A percentile compares a stretch with the other conserved stretches of the same genome.
Conservation (phyloP, 1,284 basidiomycete species). For the Stygiomarasmius scandens region DNA sequence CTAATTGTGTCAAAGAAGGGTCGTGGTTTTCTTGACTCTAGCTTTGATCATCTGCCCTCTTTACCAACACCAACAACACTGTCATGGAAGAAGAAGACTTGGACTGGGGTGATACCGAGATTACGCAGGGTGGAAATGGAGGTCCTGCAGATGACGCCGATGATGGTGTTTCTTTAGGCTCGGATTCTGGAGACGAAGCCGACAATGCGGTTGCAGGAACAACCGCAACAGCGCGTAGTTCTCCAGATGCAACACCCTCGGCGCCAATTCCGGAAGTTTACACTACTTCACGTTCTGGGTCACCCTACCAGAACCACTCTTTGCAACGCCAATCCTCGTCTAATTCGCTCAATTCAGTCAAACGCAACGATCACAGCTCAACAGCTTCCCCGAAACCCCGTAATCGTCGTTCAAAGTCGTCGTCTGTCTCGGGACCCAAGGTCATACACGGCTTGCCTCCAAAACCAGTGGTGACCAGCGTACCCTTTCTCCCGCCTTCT, state of each 20-base stretch:
- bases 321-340: constrained; percentile 8
- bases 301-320: not conserved
- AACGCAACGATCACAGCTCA: constrained; percentile 5
- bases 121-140: constrained; percentile 32
- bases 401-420: constrained; percentile 22
- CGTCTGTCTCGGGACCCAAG: constrained; percentile 28
- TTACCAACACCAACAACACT: not conserved
- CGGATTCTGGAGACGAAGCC: constrained; percentile 69
- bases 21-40: not conserved
- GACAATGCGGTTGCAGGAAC: constrained; percentile 37
- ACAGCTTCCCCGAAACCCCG: constrained; percentile 10
- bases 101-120: constrained; percentile 79
- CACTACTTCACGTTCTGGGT: not conserved
- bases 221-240: constrained; percentile 1
- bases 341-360: constrained; percentile 3
- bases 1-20: not conserved
- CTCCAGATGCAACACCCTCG: not conserved
- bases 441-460: constrained; percentile 71
- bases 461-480: constrained; percentile 61
- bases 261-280: not conserved
- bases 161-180: constrained; percentile 65
- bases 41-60: constrained; percentile 16
- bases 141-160: constrained; percentile 47
- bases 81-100: constrained; percentile 68
- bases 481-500: constrained; percentile 57